phyloP scores from a whole-genome alignment of 345 rosid species.

The Hibiscus tridactylites region DNA sequence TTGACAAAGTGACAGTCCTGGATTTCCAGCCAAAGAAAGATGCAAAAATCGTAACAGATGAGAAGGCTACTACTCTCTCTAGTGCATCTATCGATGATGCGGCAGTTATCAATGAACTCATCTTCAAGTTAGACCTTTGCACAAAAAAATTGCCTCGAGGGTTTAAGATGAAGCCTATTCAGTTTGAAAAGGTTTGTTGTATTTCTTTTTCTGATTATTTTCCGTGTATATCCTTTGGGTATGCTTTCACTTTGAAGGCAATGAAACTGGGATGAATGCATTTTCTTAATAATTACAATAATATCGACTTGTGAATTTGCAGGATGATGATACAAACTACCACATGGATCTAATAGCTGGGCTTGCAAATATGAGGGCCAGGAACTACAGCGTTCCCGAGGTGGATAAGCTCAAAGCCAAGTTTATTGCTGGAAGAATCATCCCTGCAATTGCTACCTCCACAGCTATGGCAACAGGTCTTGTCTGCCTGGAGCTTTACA shows the following conservation, averaged over 20 bases:
- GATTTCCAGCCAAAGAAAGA: slow-evolving; percentile 79
- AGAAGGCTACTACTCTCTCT: slow-evolving; percentile 78
- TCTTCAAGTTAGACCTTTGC: slow-evolving; percentile 58
- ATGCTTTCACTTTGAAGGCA: background rate
- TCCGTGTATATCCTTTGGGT: background rate
- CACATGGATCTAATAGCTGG: slow-evolving; percentile 98
- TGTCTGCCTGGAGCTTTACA: slow-evolving; percentile 91
- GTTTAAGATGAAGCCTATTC: slow-evolving; percentile 84
- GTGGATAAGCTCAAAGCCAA: slow-evolving; percentile 98
- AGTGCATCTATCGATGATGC: slow-evolving; percentile 81
- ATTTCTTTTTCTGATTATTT: background rate
- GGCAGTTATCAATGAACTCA: slow-evolving; percentile 58
- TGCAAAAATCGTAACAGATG: slow-evolving; percentile 81
- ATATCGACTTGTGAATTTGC: slow-evolving; percentile 10
- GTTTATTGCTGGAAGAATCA: slow-evolving; percentile 97
- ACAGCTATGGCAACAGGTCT: slow-evolving; percentile 98
- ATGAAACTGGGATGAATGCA: background rate
- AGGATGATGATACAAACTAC: slow-evolving; percentile 97
- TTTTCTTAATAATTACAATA: background rate
- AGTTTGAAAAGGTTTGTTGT: slow-evolving; percentile 81
- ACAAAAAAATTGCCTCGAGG: slow-evolving; percentile 41
- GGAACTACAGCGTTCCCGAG: slow-evolving; percentile 89
- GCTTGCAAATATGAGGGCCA: slow-evolving; percentile 98
- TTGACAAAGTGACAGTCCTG: slow-evolving; percentile 65
- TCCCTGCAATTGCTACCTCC: slow-evolving; percentile 96